A percentile compares a stretch with the other conserved stretches of the same genome.
phyloP scores from a whole-genome alignment of 1,284 basidiomycete species.

The Salmacisia buchloeana region DNA sequence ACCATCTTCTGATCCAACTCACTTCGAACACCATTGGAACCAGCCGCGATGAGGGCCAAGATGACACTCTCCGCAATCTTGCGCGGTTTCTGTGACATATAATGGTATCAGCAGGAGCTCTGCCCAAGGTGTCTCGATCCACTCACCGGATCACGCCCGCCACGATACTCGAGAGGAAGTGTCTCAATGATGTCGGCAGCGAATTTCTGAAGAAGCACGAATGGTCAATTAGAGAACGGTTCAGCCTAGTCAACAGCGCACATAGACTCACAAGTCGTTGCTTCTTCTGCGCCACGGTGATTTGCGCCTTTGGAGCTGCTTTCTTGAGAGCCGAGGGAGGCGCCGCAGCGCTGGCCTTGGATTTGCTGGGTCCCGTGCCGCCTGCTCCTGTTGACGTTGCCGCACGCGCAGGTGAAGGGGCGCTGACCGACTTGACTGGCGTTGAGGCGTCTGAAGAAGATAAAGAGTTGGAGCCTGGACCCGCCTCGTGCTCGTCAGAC shows the following conservation, averaged over 20 bases:
- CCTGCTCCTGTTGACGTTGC: background rate
- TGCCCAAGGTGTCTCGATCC: background rate
- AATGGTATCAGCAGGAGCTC: background rate
- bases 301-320: constrained; percentile 58
- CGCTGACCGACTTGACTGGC: too few species aligned
- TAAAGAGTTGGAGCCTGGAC: background rate
- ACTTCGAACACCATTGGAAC: constrained; percentile 32
- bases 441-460: too few species aligned
- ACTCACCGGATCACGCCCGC: constrained; percentile 69
- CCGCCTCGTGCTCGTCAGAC: background rate
- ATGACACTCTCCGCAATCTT: constrained; percentile 39
- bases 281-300: constrained; percentile 74
- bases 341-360: constrained; percentile 3
- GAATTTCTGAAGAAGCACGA: constrained; percentile 22
- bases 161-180: constrained; percentile 82
- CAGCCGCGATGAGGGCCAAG: constrained; percentile 39
- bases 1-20: constrained; percentile 6
- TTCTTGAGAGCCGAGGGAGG: constrained; percentile 13
- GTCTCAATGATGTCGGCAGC: constrained; percentile 63
- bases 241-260: too few species aligned
- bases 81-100: constrained; percentile 21
- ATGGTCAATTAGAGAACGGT: background rate
- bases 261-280: constrained; percentile 59
- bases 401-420: too few species aligned
- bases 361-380: constrained; percentile 15